phyloP scores from a whole-genome alignment of 345 rosid species.

The Kernera saxatilis region DNA sequence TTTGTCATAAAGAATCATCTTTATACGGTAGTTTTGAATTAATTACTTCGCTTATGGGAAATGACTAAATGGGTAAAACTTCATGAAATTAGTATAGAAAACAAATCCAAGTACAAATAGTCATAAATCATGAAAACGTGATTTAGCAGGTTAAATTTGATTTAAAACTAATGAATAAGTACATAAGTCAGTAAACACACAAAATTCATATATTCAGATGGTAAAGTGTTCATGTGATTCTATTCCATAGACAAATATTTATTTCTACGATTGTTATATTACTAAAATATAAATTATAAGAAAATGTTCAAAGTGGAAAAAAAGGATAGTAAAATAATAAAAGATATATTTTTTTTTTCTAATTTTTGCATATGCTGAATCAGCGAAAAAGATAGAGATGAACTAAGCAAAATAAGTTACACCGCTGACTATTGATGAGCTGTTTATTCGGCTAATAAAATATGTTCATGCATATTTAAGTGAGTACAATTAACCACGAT shows the following conservation, averaged over 20 bases:
- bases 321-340: not conserved
- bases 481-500: too few species aligned
- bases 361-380: not conserved
- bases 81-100: not conserved
- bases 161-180: not conserved
- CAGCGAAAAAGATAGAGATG: not conserved
- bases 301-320: not conserved
- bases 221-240: not conserved
- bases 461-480: too few species aligned
- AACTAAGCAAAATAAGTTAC: not conserved
- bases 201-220: not conserved
- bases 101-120: slow-evolving; percentile 4
- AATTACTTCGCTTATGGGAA: not conserved
- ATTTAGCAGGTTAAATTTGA: not conserved
- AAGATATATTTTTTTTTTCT: too few species aligned
- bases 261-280: not conserved
- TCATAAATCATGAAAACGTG: not conserved
- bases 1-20: not conserved
- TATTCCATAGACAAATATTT: not conserved
- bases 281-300: not conserved
- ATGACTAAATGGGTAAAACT: not conserved
- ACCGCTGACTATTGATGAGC: not conserved
- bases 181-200: not conserved
- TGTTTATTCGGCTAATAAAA: not conserved
- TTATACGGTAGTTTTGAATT: not conserved